Evolutionary conservation across 2,329 filamentous ascomycete species (phyloP).

Genomic region (Aspergillus floridensis): DNA sequence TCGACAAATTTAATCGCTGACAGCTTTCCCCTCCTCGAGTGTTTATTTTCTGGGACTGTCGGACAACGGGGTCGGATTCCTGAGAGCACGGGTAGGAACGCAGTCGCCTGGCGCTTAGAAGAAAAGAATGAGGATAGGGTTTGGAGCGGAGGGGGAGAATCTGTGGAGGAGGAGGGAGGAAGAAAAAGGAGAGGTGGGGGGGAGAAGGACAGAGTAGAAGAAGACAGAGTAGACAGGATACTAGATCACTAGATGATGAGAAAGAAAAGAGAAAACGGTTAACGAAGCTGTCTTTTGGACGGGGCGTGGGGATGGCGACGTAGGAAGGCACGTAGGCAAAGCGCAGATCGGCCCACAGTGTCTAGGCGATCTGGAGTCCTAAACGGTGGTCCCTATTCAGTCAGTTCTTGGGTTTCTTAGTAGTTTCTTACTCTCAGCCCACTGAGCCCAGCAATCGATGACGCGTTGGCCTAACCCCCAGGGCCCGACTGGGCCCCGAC

Average conservation of each 20-base stretch:
- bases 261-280: neutral
- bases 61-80: neutral
- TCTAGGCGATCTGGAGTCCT: slow-evolving; percentile 13
- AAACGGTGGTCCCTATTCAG: too few relatives aligned
- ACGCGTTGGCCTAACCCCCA: slow-evolving; percentile 13
- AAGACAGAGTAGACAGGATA: slow-evolving; percentile 5
- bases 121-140: neutral
- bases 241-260: too few relatives aligned
- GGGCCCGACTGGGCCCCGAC: neutral
- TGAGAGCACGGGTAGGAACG: slow-evolving; percentile 1
- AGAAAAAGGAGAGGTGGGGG: slow-evolving; percentile 1
- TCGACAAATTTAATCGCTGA: neutral
- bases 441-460: slow-evolving; percentile 9
- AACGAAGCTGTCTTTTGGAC: neutral
- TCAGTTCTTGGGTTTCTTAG: neutral
- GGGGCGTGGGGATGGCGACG: slow-evolving; percentile 7
- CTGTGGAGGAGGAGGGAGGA: neutral
- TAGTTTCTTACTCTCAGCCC: neutral
- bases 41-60: neutral
- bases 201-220: neutral
- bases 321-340: slow-evolving; percentile 9
- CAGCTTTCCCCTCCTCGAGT: neutral
- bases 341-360: slow-evolving; percentile 20
- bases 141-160: neutral
- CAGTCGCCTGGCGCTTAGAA: neutral